A percentile compares a stretch with the other conserved stretches of the same genome.
Conservation (phyloP, 2,329 filamentous ascomycete genomes). For the Talaromyces rugulosus region DNA sequence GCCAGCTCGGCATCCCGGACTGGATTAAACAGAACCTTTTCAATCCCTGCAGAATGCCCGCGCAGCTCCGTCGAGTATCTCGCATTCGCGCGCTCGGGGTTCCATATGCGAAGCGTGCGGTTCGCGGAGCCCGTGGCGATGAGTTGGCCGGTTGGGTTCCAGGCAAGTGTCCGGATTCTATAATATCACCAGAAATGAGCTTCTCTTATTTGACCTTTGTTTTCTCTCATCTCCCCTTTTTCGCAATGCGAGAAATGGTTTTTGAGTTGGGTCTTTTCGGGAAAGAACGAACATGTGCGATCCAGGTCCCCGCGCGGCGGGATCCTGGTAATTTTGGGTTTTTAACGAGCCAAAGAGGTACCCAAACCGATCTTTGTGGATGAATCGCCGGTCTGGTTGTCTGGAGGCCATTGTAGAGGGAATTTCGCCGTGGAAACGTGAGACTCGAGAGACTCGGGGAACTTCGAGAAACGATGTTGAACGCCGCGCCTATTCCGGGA, state of each 20-base stretch:
- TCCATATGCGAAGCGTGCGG: conserved; percentile 89
- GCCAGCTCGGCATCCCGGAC: conserved; percentile 47
- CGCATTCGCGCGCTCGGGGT: conserved; percentile 50
- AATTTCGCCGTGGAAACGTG: not conserved
- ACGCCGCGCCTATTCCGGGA: not conserved
- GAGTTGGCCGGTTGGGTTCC: conserved; percentile 80
- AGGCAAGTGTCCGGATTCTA: conserved; percentile 72
- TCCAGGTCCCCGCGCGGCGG: conserved; percentile 50
- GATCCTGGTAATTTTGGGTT: conserved; percentile 67
- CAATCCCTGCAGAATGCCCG: conserved; percentile 44
- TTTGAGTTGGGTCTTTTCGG: not conserved
- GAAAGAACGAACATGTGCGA: conserved; percentile 53
- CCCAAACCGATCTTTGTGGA: conserved; percentile 65
- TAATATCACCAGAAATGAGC: conserved; percentile 8
- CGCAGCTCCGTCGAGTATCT: conserved; percentile 47
- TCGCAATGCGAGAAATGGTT: not conserved
- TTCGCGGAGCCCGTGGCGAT: conserved; percentile 87
- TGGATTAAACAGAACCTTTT: conserved; percentile 48
- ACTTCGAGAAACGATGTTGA: not conserved
- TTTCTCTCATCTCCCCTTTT: not conserved
- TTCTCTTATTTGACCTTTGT: not conserved
- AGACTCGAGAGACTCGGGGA: not conserved
- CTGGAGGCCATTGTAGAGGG: conserved; percentile 31
- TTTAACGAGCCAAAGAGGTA: conserved; percentile 63
- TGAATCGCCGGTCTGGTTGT: conserved; percentile 35